Evolutionary conservation across 352 stramenopile species (phyloP).

Genomic region (Aphanomyces stellatus): DNA sequence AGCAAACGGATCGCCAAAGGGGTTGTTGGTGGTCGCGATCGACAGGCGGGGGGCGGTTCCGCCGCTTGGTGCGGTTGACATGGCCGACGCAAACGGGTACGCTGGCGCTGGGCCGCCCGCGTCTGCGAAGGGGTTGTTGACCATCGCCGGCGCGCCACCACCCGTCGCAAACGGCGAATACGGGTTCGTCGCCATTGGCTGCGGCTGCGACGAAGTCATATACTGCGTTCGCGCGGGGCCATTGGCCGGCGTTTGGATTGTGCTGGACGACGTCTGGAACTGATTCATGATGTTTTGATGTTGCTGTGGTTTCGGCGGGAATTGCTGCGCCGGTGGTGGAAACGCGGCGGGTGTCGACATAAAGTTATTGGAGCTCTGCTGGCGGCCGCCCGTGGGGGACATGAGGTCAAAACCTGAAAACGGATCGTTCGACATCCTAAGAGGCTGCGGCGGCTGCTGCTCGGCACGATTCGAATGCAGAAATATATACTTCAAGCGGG

Average conservation of each 20-base stretch:
- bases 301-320: not conserved
- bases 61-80: not conserved
- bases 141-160: too few species aligned
- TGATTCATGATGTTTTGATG: conserved; percentile 12
- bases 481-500: not conserved
- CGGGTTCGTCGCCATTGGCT: not conserved
- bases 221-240: conserved; percentile 11
- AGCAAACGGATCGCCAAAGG: conserved; percentile 5
- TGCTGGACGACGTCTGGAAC: conserved; percentile 2
- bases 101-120: not conserved
- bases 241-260: not conserved
- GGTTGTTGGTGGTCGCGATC: not conserved
- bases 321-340: not conserved
- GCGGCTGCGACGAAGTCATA: not conserved
- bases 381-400: not conserved
- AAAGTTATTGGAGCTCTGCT: not conserved
- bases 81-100: not conserved
- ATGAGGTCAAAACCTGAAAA: not conserved
- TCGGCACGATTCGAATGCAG: not conserved
- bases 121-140: conserved; percentile 2
- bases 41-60: not conserved
- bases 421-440: not conserved
- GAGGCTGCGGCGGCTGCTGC: too few species aligned
- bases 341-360: not conserved
- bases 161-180: not conserved